A percentile compares a stretch with the other conserved stretches of the same genome.
Evolutionary conservation across 345 rosid genomes (phyloP).

Genomic region (Gynandropsis gynandra): DNA sequence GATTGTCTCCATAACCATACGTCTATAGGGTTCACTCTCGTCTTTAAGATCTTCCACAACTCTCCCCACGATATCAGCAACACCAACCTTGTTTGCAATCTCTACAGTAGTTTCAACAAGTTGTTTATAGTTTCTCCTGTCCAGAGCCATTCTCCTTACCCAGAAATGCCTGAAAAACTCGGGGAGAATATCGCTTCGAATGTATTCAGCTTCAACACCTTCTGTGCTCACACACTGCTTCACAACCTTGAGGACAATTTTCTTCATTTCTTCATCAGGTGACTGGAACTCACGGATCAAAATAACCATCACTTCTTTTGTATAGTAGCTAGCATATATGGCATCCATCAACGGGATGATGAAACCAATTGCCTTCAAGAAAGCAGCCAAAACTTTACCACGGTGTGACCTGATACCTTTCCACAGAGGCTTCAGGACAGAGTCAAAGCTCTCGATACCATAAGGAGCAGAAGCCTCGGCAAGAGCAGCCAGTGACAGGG

Average conservation of each 20-base stretch:
- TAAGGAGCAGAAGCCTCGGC: constrained; percentile 99
- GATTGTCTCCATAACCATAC: constrained; percentile 99
- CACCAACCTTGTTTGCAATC: constrained; percentile 96
- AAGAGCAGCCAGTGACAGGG: constrained; percentile 97
- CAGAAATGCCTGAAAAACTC: constrained; percentile 90
- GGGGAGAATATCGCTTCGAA: constrained; percentile 81
- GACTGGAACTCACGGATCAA: constrained; percentile 98
- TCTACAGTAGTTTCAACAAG: constrained; percentile 97
- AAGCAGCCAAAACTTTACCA: constrained; percentile 98
- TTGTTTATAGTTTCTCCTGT: constrained; percentile 87
- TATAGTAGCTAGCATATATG: constrained; percentile 84
- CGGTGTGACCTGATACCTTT: constrained; percentile 98
- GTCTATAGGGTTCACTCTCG: constrained; percentile 85
- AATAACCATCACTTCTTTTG: constrained; percentile 92
- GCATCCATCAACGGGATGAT: constrained; percentile 99
- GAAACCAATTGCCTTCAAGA: constrained; percentile 97
- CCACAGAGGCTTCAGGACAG: constrained; percentile 97
- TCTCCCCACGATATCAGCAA: constrained; percentile 83
- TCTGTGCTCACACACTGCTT: constrained; percentile 98
- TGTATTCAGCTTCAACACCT: constrained; percentile 92
- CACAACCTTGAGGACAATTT: constrained; percentile 93
- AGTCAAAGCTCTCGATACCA: constrained; percentile 96
- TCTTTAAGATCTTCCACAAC: constrained; percentile 94
- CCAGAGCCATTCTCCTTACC: constrained; percentile 97
- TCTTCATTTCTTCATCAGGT: constrained; percentile 99